Evolutionary conservation across 106 monocot species (phyloP).

Genomic region (Chionographis japonica): DNA sequence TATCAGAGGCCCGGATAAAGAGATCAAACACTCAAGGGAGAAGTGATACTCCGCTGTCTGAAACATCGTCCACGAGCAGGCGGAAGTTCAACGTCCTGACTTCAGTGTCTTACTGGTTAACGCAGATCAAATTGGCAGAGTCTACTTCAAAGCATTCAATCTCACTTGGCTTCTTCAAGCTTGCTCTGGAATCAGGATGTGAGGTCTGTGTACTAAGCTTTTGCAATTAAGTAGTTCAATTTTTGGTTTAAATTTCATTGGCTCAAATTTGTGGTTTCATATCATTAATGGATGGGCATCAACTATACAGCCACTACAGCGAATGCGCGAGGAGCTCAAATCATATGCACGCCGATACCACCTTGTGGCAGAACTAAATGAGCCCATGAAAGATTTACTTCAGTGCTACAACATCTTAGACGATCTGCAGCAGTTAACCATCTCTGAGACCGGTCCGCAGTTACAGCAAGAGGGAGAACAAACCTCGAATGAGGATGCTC

Average conservation of each 20-base stretch:
- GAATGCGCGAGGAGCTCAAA: constrained; percentile 71
- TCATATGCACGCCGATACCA: constrained; percentile 49
- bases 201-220: constrained; percentile 35
- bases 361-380: constrained; percentile 42
- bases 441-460: constrained; percentile 15
- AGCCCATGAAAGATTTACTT: constrained; percentile 57
- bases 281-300: background rate
- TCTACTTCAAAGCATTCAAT: constrained; percentile 63
- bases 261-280: too few relatives aligned
- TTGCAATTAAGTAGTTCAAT: background rate
- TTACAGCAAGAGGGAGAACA: constrained; percentile 18
- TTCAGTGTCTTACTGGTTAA: constrained; percentile 83
- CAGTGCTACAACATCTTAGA: constrained; percentile 53
- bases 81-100: constrained; percentile 57
- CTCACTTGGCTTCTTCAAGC: constrained; percentile 85
- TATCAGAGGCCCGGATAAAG: constrained; percentile 26
- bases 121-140: constrained; percentile 85
- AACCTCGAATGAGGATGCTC: constrained; percentile 13
- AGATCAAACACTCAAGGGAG: constrained; percentile 24
- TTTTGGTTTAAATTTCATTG: background rate
- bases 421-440: constrained; percentile 41
- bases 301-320: constrained; percentile 53
- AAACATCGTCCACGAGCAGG: constrained; percentile 40
- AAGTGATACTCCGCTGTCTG: constrained; percentile 45
- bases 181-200: constrained; percentile 80